Evolutionary conservation across 2,329 filamentous ascomycete genomes (phyloP), one percentile per base, ranked within the genome.

Genomic region (Curvularia spicifera): DNA sequence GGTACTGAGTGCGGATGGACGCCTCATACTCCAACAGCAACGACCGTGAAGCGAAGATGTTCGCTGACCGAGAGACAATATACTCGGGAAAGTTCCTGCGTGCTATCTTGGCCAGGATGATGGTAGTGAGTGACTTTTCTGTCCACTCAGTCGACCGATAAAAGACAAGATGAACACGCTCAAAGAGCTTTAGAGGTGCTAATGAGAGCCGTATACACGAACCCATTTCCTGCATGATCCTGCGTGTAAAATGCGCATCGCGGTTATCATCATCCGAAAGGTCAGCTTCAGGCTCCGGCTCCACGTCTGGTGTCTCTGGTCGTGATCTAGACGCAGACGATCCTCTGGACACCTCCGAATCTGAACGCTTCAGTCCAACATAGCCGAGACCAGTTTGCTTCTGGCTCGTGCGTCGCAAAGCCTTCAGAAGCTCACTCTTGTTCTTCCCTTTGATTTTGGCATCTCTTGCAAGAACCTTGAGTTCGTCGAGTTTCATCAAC

Each of bases 71-170:
- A 59, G 90, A 96, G 5, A 98, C 93, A 22, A 98, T 85, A 71
- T 97, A 99, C 3, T 89, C 82, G 0, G 94, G 93, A 64, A 97
- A 99, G 72, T 93, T 95, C 35, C 91, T 85, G 43, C 88, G 85
- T 1, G 93, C 91, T 56, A 96, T 96, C 63, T 94, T 93, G 7
- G 95, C 91, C 5, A 99, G 83, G 44, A 99, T 97, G 53, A 98
- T 94, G 0, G 93, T 94, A 1, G 92, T 98, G 13, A 99, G 81
- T 1, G 94, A 97, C 75, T 97, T 98, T 69, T 98, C 94, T 0
- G 93, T 96, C 95, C 95, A 99, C 74, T 97, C 91, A 0, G 92
- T 96, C 9, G 93, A 97, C 57, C 94, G 85, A 76, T 98, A 98
- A 75, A 97, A 99, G 28, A 99, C 93, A 2, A 99, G 80, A 78